Evolutionary conservation across 2,329 filamentous ascomycete species (phyloP), one percentile per base, ranked within the genome.

Genomic region (Penicillium verrucosum): DNA sequence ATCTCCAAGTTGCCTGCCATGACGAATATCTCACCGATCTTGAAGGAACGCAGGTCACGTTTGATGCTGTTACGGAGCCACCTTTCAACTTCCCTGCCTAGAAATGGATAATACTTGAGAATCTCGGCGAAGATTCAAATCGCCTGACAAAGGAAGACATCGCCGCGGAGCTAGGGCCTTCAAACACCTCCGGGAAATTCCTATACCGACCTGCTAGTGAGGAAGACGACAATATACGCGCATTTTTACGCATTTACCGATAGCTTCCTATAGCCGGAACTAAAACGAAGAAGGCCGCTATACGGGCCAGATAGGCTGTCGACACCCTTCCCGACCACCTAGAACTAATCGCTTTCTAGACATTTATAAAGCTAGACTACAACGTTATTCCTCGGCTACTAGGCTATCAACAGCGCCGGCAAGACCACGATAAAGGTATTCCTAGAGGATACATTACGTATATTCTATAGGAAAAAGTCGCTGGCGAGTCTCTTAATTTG

Each of bases 1-100:
- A 52, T 29, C 50, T 29, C 32, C 41, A 52, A 52, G 32, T 23
- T 45, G n/a, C 41, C 32, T 38, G 16, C n/a, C 34, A 50, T 30
- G n/a, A n/a, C 7, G 42, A 53, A 53, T 53, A 53, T 40, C 51
- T 53, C 41, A 45, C 32, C 50, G 32, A 52, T 45, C 41, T 52
- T 8, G 50, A 45, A 38, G 50, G 50, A 44, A 45, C 40, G 8
- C 21, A 52, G 41, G 50, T 52, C 41, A 32, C 40, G 32, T 52
- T 52, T 44, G 50, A 52, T 52, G 32, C 50, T 3, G 41, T 52
- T 45, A n/a, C 41, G 8, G 50, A 51, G 30, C 41, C 50, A 45
- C 50, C 50, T 6, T 52, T 45, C 25, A 45, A 45, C 50, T 52
- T 52, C 32, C 50, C 50, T n/a, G 50, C 50, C 32, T 32, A 52